Evolutionary conservation across 73 alveolate species (phyloP), one percentile per base, ranked within the genome.

Genomic region (Uronychia setigera): DNA sequence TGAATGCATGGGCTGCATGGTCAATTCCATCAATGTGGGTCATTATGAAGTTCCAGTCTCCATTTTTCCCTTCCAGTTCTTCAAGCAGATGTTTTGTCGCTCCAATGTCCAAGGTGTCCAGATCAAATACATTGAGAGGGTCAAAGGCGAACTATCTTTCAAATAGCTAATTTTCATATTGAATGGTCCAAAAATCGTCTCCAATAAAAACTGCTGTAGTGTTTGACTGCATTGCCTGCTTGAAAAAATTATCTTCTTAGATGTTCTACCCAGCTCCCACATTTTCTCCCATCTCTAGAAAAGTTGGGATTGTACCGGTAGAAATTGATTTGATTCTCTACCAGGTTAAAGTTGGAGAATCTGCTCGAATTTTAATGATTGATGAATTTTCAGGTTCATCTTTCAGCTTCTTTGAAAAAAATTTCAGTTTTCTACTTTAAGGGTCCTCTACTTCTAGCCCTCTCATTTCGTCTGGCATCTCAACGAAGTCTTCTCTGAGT

Each of bases 1-100:
- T 31, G 60, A 81, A 93, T 14, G 93, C 78, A 76, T 93, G 98
- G 1, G 95, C 98, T 25, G 92, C 98, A 87, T 93, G 98, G 80
- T 93, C 98, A 0, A 93, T 93, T 0, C 98, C 98, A 26, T 88
- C 79, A 74, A 91, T 79, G 77, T 93, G 98, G 30, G 91, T 92
- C 34, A 93, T 81, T 60, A 87, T 29, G 33, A 92, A 60, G 59
- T 77, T 31, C 67, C 67, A 46, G 67, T 46, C 19, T 19, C 67
- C 67, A 19, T 46, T 46, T 19, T 46, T 46, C 19, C 67, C 67
- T 46, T 74, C 87, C 0, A 79, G 0, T 0, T 80, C 88, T 33
- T 78, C 92, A 30, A 75, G 27, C 58, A 82, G n/a, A 27, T 82
- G 74, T 33, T 79, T 35, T 9, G 28, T 33, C 14, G 88, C 92